Base-by-base conservation (phyloP, 2,329 filamentous ascomycete species). In the Ophiostoma ips region DNA sequence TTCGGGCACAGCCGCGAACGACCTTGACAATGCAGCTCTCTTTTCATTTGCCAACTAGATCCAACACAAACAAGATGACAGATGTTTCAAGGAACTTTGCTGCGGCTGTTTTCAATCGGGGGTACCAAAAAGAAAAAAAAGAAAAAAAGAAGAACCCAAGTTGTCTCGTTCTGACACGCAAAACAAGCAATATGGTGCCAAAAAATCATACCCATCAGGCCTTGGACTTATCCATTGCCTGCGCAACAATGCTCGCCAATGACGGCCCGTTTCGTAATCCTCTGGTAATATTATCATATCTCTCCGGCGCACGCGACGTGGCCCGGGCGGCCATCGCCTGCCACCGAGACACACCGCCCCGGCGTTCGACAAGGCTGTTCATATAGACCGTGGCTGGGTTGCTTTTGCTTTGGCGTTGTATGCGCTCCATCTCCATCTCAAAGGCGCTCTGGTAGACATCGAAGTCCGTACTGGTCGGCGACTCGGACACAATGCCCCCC, bases 371-470 rank as follows among this genome's bases (percentile, higher is more conserved):
- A 43, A 76, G 66, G 45, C 71, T 66, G 43, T 65, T 77, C 53
- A 73, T 61, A 56, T 73, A 77, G 46, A 76, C 60, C 43, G 55
- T 64, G 13, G 66, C 65, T 13, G 69, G 67, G 18, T 52, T 62
- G 34, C 57, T 58, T 48, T 52, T 62, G 34, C 57, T 58, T 48
- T 64, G 68, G 59, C 57, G 41, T 52, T 65, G 68, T 58, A 95
- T 90, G 15, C 82, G 76, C 52, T 83, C 76, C 28, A 92, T 77
- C 66, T 95, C 87, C 53, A 84, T 77, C 60, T 86, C 79, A 62
- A 94, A 95, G 0, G 90, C 90, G 1, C 76, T 79, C 63, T 94
- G 87, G 63, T 95, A 95, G 52, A 96, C 83, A 60, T 92, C 81
- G 58, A 87, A 87, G 53, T 94, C 87, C 6, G 86, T 84, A 1